Base-by-base conservation (phyloP, 2,329 filamentous ascomycete species). In the Lachnellula arida region DNA sequence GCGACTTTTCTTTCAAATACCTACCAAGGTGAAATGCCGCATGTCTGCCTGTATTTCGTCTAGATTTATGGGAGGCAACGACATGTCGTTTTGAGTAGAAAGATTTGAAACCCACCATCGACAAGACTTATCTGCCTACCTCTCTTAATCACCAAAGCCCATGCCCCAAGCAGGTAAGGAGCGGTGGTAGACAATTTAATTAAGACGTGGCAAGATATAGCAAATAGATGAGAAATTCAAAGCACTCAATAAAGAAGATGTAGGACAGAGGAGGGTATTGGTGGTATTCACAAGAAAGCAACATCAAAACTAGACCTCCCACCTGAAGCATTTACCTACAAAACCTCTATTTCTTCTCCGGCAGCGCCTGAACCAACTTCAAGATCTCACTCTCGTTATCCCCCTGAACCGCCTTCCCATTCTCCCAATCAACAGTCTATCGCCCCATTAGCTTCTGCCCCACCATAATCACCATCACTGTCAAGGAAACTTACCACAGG, bases 331-430 rank as follows among this genome's bases (percentile, higher is more conserved):
- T 49, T 54, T 55, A 54, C 46, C 58, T 44, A 17, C 14, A 47
- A 7, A 14, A 7, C 25, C 44, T 39, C 46, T 66, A 61, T 19
- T 65, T 56, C 54, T 66, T 65, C 11, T 44, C 42, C 61, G 78
- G 75, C 53, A 84, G 71, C 55, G 81, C 77, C 56, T 84, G 81
- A 51, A 97, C 73, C 73, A 96, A 79, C 74, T 88, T 91, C 69
- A 96, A 74, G 59, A 97, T 97, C 75, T 93, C 88, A 15, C 91
- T 96, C 76, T 96, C 87, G 62, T 88, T 86, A 50, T 89, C 89
- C 19, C 90, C 89, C 25, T 83, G 76, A 75, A 88, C 78, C 47
- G 86, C 93, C 71, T 85, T 88, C 62, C 92, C 94, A 71, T 93
- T 92, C 70, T 88, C 90, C 94, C 94, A 97, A 71, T 97, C 93